These are phyloP conservation scores for Fusarium heterosporum DNA, from an alignment of 2,329 filamentous ascomycete species.

Conservation along the genomic window DNA sequence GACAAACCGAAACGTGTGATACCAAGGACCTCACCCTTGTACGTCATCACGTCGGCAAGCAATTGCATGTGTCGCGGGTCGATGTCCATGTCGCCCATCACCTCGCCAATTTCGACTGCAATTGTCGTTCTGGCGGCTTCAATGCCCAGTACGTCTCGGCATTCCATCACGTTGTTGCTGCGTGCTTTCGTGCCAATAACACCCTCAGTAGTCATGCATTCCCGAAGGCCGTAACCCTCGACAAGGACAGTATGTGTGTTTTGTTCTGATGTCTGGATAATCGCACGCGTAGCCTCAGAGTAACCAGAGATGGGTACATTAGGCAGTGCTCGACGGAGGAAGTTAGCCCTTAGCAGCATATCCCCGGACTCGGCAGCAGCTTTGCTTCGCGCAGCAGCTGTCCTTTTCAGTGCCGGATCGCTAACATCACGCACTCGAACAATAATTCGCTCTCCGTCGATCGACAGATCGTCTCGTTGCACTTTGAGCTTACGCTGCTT, in stretches of 20 bases:
- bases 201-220: conserved; percentile 93
- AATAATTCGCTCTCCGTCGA: conserved; percentile 73
- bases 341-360: conserved; percentile 82
- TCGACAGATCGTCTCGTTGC: conserved; percentile 71
- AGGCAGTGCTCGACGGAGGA: conserved; percentile 84
- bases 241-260: conserved; percentile 82
- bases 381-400: conserved; percentile 57
- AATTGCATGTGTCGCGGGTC: conserved; percentile 98
- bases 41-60: conserved; percentile 98
- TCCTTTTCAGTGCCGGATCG: conserved; percentile 60
- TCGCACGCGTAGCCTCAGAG: conserved; percentile 83
- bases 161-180: conserved; percentile 93
- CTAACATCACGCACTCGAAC: conserved; percentile 74
- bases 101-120: conserved; percentile 84
- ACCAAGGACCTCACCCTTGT: conserved; percentile 95
- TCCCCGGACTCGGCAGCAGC: conserved; percentile 57
- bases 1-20: conserved; percentile 96
- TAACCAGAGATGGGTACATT: conserved; percentile 91
- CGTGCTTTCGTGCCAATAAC: conserved; percentile 80
- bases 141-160: conserved; percentile 87
- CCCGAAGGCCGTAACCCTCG: conserved; percentile 90
- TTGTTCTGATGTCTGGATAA: conserved; percentile 84
- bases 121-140: conserved; percentile 94
- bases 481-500: conserved; percentile 87
- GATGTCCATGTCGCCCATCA: conserved; percentile 96